Percentiles rank a stretch among this genome's conserved stretches.
phyloP scores from a whole-genome alignment of 306 rosid species.

The Ammopiptanthus mongolicus region DNA sequence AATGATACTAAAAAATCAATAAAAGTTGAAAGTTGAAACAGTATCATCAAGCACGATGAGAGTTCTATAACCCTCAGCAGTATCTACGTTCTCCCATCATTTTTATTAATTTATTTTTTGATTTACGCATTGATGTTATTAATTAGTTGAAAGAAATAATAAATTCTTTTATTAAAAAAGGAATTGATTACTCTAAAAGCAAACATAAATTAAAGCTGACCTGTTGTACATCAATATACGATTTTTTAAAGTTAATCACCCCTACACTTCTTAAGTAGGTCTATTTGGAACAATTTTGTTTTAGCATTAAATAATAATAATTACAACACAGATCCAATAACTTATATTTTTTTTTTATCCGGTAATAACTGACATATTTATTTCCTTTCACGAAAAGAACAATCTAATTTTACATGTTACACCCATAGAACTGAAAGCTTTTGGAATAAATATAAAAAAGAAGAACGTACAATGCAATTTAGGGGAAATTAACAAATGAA shows the following conservation, averaged over 20 bases:
- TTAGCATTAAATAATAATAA: not conserved
- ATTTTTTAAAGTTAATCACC: too few relatives aligned
- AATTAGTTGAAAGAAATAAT: not conserved
- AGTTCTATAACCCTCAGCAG: not conserved
- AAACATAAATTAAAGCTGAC: not conserved
- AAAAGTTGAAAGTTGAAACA: not conserved
- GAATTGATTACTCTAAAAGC: not conserved
- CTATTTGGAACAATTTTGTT: not conserved
- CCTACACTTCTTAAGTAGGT: too few relatives aligned
- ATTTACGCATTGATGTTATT: not conserved
- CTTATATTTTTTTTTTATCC: not conserved
- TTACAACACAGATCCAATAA: not conserved
- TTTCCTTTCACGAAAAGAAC: not conserved
- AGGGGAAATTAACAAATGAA: not conserved
- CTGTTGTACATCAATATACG: too few relatives aligned
- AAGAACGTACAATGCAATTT: not conserved
- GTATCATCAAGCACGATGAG: not conserved
- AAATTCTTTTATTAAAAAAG: too few relatives aligned
- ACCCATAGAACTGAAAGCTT: not conserved
- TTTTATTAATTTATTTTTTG: not conserved
- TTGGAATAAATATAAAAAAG: not conserved
- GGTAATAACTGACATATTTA: not conserved
- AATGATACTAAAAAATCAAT: too few relatives aligned
- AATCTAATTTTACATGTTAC: not conserved
- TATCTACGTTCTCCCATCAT: not conserved